Evolutionary conservation across 129 eudicot genomes (phyloP).

Genomic region (Saposhnikovia divaricata): DNA sequence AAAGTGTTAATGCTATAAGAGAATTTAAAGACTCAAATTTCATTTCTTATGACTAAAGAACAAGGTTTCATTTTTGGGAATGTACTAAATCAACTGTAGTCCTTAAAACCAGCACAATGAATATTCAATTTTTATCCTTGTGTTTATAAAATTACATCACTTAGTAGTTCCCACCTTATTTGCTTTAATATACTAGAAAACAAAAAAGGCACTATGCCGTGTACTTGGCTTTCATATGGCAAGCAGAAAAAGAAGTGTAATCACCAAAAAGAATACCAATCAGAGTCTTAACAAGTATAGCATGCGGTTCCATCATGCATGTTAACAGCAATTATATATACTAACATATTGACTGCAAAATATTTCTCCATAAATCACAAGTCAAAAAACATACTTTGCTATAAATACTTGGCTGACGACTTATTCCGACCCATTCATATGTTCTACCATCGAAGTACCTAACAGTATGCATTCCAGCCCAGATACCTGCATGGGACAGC

Average conservation of each 20-base stretch:
- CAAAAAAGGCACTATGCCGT: not conserved
- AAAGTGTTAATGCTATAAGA: not conserved
- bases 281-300: not conserved
- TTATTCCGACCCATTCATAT: slow-evolving; percentile 96
- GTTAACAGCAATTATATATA: not conserved
- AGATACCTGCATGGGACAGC: slow-evolving; percentile 50
- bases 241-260: not conserved
- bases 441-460: slow-evolving; percentile 94
- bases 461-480: slow-evolving; percentile 98
- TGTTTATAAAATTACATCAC: not conserved
- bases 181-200: not conserved
- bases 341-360: not conserved
- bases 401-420: slow-evolving; percentile 92
- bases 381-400: slow-evolving; percentile 50
- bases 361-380: not conserved
- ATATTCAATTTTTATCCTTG: not conserved
- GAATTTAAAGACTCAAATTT: not conserved
- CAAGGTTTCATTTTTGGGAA: not conserved
- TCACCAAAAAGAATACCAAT: not conserved
- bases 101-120: not conserved
- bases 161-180: not conserved
- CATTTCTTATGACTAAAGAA: not conserved
- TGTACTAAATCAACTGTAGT: not conserved
- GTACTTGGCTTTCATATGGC: not conserved
- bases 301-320: not conserved